Conservation (phyloP, 306 rosid genomes). For the Cicer cuneatum region DNA sequence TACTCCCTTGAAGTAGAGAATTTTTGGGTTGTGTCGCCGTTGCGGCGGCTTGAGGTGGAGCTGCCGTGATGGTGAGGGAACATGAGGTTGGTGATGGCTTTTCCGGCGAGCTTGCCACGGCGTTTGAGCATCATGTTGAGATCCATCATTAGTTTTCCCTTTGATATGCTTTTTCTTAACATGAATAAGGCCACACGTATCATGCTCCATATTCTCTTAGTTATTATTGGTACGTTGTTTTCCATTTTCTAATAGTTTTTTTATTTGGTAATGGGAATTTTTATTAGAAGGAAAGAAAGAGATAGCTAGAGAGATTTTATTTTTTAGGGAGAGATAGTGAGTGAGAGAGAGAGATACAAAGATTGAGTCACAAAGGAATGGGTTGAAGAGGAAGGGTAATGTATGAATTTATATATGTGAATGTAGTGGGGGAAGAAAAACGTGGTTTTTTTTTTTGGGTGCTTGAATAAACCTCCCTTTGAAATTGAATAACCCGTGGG, state of each 20-base stretch:
- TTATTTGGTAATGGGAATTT: neutral
- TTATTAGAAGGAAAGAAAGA: constrained; percentile 26
- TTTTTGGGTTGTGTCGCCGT: neutral
- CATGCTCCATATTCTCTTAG: constrained; percentile 66
- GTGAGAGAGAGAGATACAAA: constrained; percentile 1
- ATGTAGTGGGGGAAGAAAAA: constrained; percentile 34
- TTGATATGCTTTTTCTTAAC: constrained; percentile 77
- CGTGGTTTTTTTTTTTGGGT: constrained; percentile 19
- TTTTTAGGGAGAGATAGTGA: neutral
- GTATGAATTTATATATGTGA: constrained; percentile 51
- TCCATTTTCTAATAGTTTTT: constrained; percentile 52
- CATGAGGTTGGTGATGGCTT: constrained; percentile 78
- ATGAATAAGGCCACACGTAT: constrained; percentile 72
- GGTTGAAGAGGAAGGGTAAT: constrained; percentile 34
- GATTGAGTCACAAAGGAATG: constrained; percentile 32
- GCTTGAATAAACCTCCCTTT: neutral
- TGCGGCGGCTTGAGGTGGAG: constrained; percentile 39
- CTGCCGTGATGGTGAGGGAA: constrained; percentile 52
- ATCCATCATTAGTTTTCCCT: constrained; percentile 68
- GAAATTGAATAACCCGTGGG: constrained; percentile 43
- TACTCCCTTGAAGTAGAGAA: constrained; percentile 64
- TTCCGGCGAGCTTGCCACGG: constrained; percentile 81
- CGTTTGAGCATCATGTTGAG: constrained; percentile 80
- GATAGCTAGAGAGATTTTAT: neutral
- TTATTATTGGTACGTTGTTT: constrained; percentile 48